Base-by-base conservation (phyloP, 208 protist species). In the Angomonas deanei region DNA sequence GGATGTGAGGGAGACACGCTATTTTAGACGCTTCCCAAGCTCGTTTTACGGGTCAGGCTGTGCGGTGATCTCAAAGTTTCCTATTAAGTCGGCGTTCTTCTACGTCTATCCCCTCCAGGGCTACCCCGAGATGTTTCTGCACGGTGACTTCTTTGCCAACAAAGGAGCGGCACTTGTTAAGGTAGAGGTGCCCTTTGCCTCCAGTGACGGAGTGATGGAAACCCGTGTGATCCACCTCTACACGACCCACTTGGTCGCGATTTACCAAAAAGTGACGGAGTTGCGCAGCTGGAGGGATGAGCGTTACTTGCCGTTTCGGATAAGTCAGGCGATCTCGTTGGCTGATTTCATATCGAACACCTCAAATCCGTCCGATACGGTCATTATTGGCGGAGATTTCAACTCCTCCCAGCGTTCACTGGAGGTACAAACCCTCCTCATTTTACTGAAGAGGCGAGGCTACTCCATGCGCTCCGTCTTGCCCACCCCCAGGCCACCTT, bases 131-230 rank as follows among this genome's bases (percentile, higher is more conserved):
- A 85, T 88, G 71, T 60, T 95, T 6, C 68, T 92, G 10, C 88
- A 95, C 62, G 88, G 88, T 3, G 88, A 95, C 62, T 95, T 91
- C 76, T 95, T 90, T 46, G 83, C 88, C 0, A 95, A 95, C 72
- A 95, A 95, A 65, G 88, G 88, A 1, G 84, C 66, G 0, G 85
- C 88, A 31, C 71, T 86, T 47, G 65, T 92, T 6, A 76, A 80
- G 38, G 46, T 95, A 2, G 61, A 72, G 50, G 83, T 92, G 36
- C 88, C 88, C 21, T 64, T 82, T 19, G 55, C 64, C 2, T 42
- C 32, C 6, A 62, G 56, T 8, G 61, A 55, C 17, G 65, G 57
- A 38, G 54, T 42, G 19, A 60, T 78, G 8, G n/a, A 49, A 2
- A 62, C 57, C 63, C 77, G 78, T 33, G 76, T 83, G 56, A 82